Base-by-base conservation (phyloP, 2,329 filamentous ascomycete genomes). In the Thelonectria blattea region DNA sequence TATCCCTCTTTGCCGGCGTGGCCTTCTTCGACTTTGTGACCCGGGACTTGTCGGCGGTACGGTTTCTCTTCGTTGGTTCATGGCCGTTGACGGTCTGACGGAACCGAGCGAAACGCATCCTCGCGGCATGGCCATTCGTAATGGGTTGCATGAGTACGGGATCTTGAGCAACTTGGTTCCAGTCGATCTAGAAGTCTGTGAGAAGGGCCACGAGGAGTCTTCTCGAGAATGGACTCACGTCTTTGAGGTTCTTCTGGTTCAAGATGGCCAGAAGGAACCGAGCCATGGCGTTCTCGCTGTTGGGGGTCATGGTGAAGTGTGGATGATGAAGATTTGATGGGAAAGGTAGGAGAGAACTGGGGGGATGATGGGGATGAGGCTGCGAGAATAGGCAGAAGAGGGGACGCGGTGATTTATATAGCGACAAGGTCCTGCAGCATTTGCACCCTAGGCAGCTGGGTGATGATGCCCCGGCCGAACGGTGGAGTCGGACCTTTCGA, bases 241-340 rank as follows among this genome's bases (percentile, higher is more conserved):
- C 83, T 69, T 85, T 87, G 53, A 87, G 79, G 59, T 80, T 83
- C 74, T 85, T 86, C 74, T 87, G 85, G 72, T 81, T 80, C 60
- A 87, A 68, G 60, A 87, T 87, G 39, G 84, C 85, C 67, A 85
- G 85, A 60, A 87, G 80, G 58, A 87, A 85, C 55, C 84, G 78
- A 61, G 82, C 81, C 79, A 85, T 85, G 56, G 79, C 77, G 70
- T 82, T 85, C 70, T 87, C 84, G 65, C 81, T 80, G 74, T 81
- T 84, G 71, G 80, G 76, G 64, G 83, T 77, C 83, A 86, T 85
- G 73, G 61, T 75, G 72, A 65, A 63, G 49, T 37, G 43, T 18
- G 17, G 8, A 30, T 53, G 18, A 46, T 30, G 48, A 58, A 20
- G 27, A 24, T 6, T 32, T 48, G 52, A 17, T 54, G 42, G 15